Evolutionary conservation across 2,329 filamentous ascomycete genomes (phyloP), one percentile per base, ranked within the genome.

Genomic region (Parafenestella ontariensis): DNA sequence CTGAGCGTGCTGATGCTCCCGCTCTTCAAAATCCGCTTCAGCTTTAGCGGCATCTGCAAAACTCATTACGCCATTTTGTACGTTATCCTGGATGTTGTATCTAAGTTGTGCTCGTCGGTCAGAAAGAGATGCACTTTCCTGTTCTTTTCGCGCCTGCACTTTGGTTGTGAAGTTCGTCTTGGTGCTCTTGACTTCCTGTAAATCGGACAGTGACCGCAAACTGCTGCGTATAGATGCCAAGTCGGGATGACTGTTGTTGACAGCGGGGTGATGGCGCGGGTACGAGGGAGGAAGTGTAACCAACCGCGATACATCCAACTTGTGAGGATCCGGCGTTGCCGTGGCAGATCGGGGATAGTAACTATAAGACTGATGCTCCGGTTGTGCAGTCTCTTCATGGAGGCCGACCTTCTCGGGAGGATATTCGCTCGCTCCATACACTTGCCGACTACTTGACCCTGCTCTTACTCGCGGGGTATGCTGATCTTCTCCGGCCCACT

Each of bases 221-320:
- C 87, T 84, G 3, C 83, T 87, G 45, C 95, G 87, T 42, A 91
- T 93, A 1, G 87, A 83, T 0, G 89, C 84, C n/a, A 99, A 83
- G 61, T 96, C 89, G 0, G 95, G 95, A 70, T 99, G 95, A 64
- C 87, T 96, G 70, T 98, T 99, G 74, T 96, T 97, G 15, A 98
- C 91, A 0, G 95, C 95, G 8, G 95, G 95, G 66, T 98, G 90
- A 69, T 98, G 94, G 7, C 94, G 88, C 1, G 95, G 95, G 73
- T 96, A 98, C 1, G 95, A 91, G 1, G 95, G 95, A 8, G 95
- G 95, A 26, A 99, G 82, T 0, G 95, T 97, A 4, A 99, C 90
- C 1, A 99, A 85, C 24, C 95, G 85, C 3, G 95, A 98, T 23
- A 98, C 89, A 69, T 99, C 94, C 3, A 98, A 78, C 53, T 86